A percentile compares a stretch with the other conserved stretches of the same genome.
Conservation (phyloP, 2,329 filamentous ascomycete genomes). For the Verticillium isaacii region DNA sequence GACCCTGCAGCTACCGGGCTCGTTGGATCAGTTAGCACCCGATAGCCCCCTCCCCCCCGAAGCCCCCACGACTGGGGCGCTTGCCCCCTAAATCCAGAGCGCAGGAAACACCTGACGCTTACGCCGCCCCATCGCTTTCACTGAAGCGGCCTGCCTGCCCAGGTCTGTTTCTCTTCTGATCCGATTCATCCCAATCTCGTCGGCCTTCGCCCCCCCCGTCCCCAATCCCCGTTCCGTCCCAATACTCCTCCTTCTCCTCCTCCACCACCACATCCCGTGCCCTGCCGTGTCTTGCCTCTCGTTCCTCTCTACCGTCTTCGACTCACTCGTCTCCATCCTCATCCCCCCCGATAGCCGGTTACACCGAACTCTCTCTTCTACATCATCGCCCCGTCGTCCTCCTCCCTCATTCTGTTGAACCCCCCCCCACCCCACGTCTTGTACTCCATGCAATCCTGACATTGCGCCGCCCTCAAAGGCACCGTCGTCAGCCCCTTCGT, state of each 20-base stretch:
- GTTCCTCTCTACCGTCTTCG: slow-evolving; percentile 2
- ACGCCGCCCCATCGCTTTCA: background rate
- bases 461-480: background rate
- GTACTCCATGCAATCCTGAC: slow-evolving; percentile 1
- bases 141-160: background rate
- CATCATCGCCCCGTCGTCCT: background rate
- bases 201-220: background rate
- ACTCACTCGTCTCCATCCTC: background rate
- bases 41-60: background rate
- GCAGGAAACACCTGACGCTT: background rate
- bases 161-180: background rate
- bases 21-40: background rate
- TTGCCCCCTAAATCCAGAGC: background rate
- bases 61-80: background rate
- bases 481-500: background rate
- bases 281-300: background rate
- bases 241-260: background rate
- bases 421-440: background rate
- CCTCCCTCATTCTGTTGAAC: background rate
- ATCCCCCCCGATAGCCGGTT: background rate
- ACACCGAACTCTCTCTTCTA: background rate
- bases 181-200: background rate
- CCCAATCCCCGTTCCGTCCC: background rate
- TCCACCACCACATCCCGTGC: background rate
- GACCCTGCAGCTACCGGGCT: slow-evolving; percentile 10